A percentile compares a stretch with the other conserved stretches of the same genome.
Evolutionary conservation across 1,284 basidiomycete species (phyloP).

Genomic region (Serendipita sp.): DNA sequence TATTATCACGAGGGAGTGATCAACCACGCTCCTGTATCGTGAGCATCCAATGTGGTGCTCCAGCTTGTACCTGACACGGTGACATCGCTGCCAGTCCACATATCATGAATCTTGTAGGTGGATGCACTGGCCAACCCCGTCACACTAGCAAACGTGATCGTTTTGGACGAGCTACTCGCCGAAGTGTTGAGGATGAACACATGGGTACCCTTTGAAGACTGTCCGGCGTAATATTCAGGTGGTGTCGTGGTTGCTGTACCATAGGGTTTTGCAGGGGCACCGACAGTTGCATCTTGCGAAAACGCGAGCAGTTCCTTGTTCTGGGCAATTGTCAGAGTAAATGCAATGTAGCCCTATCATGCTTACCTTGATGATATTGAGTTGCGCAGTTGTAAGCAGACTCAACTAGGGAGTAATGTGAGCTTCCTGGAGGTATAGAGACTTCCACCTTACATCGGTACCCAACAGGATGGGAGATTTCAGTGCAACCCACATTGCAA

Average conservation of each 20-base stretch:
- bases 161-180: constrained; percentile 27
- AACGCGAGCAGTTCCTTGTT: constrained; percentile 40
- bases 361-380: constrained; percentile 17
- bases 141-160: constrained; percentile 31
- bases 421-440: background rate
- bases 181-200: constrained; percentile 40
- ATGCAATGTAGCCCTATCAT: background rate
- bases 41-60: constrained; percentile 29
- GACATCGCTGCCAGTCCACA: constrained; percentile 36
- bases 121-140: constrained; percentile 27
- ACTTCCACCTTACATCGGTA: constrained; percentile 29
- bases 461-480: constrained; percentile 44
- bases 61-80: constrained; percentile 30
- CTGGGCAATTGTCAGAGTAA: constrained; percentile 27
- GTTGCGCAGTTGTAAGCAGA: constrained; percentile 25
- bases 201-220: constrained; percentile 34
- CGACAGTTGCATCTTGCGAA: constrained; percentile 34
- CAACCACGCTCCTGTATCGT: constrained; percentile 38
- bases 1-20: constrained; percentile 18
- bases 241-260: constrained; percentile 29
- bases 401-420: constrained; percentile 24
- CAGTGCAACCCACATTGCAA: constrained; percentile 40
- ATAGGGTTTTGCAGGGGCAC: constrained; percentile 35
- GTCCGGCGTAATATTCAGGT: constrained; percentile 37
- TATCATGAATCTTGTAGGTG: constrained; percentile 34